Percentiles rank a stretch among this genome's conserved stretches.
These are phyloP conservation scores for Lumnitzera racemosa DNA, from an alignment of 345 rosid species.

Conservation along the genomic window DNA sequence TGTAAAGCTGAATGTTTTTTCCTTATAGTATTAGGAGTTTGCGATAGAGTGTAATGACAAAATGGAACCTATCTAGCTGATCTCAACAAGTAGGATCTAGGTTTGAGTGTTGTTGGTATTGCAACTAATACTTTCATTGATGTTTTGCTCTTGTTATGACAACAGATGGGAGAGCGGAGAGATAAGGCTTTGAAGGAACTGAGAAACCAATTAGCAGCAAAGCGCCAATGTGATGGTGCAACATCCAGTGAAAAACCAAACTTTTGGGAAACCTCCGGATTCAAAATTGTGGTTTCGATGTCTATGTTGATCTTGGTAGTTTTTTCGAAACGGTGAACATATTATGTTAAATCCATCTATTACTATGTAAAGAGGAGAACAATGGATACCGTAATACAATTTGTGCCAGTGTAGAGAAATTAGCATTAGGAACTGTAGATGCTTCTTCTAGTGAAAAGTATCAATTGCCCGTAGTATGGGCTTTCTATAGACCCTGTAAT, in stretches of 20 bases:
- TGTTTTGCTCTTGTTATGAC: slow-evolving; percentile 4
- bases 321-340: slow-evolving; percentile 58
- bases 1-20: no score
- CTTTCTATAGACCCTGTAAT: no score
- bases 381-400: no score
- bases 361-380: no score
- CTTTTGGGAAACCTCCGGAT: slow-evolving; percentile 85
- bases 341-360: background rate
- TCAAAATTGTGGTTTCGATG: slow-evolving; percentile 83
- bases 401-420: no score
- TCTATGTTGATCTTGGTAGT: slow-evolving; percentile 87
- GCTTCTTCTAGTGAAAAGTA: no score
- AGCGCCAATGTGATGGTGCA: slow-evolving; percentile 24
- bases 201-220: slow-evolving; percentile 56
- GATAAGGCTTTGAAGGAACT: slow-evolving; percentile 80
- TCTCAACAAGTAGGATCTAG: no score
- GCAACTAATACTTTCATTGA: background rate
- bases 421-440: no score
- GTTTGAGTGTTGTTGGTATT: background rate
- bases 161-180: slow-evolving; percentile 83
- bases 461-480: no score
- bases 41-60: no score
- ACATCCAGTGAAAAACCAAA: slow-evolving; percentile 41
- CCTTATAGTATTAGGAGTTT: no score
- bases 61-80: no score